A percentile compares a stretch with the other conserved stretches of the same genome.
phyloP scores from a whole-genome alignment of 192 early-diverging fungal species.

The Irineochytrium annulatum region DNA sequence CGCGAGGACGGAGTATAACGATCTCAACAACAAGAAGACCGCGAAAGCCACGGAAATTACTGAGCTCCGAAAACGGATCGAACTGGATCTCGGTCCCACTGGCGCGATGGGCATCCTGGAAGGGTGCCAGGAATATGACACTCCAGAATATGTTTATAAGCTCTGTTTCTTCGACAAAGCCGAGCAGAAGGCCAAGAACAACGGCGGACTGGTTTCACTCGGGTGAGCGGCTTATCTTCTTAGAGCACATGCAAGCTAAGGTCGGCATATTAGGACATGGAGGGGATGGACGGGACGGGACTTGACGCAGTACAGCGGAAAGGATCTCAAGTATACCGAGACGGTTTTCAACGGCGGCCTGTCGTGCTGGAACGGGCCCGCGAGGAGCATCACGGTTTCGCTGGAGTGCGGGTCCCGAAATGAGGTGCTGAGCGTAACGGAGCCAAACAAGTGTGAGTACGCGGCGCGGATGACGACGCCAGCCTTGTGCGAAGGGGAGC shows the following conservation, averaged over 20 bases:
- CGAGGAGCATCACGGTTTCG: constrained; percentile 61
- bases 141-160: constrained; percentile 64
- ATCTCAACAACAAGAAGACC: too few relatives aligned
- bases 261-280: constrained; percentile 4
- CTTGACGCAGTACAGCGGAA: constrained; percentile 12
- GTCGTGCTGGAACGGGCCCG: constrained; percentile 93
- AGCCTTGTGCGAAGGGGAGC: constrained; percentile 62
- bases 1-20: too few relatives aligned
- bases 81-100: constrained; percentile 67
- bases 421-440: constrained; percentile 63
- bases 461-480: constrained; percentile 67
- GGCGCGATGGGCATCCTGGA: constrained; percentile 64
- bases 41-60: neutral
- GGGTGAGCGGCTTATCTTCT: constrained; percentile 44
- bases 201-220: constrained; percentile 45
- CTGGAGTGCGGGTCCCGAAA: constrained; percentile 74
- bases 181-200: constrained; percentile 66
- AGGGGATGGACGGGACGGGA: constrained; percentile 14
- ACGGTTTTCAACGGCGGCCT: constrained; percentile 69
- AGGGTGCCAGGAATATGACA: constrained; percentile 66
- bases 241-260: neutral
- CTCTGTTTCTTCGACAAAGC: constrained; percentile 78
- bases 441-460: constrained; percentile 96
- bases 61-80: constrained; percentile 44
- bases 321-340: constrained; percentile 38